These are phyloP conservation scores for Arabidopsis arenosa DNA, from an alignment of 345 rosid species.

Conservation along the genomic window DNA sequence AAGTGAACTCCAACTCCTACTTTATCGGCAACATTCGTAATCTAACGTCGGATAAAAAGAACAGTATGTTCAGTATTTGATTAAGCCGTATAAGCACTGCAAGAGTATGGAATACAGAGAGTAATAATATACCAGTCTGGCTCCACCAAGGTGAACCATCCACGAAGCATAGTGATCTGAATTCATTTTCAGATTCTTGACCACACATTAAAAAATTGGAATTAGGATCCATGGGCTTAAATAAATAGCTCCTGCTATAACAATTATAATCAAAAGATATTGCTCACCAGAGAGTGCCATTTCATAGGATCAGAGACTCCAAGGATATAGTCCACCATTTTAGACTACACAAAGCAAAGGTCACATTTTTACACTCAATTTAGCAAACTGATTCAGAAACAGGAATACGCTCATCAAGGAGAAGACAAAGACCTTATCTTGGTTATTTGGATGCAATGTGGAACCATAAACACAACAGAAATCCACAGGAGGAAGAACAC, in stretches of 20 bases:
- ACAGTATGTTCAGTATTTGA: slow-evolving; percentile 25
- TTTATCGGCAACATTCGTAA: slow-evolving; percentile 72
- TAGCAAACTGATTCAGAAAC: no score
- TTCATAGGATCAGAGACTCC: slow-evolving; percentile 84
- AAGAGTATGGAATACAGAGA: slow-evolving; percentile 22
- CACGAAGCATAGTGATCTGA: slow-evolving; percentile 83
- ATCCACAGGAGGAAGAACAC: slow-evolving; percentile 61
- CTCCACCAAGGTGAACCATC: slow-evolving; percentile 80
- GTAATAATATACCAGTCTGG: slow-evolving; percentile 66
- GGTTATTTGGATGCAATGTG: no score
- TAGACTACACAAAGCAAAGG: slow-evolving; percentile 53
- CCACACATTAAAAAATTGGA: not conserved
- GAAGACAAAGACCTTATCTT: no score
- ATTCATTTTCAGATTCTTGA: slow-evolving; percentile 81
- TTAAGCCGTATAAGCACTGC: not conserved
- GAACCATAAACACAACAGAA: no score
- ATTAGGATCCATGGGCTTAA: not conserved
- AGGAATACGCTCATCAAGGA: no score
- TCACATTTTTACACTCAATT: not conserved
- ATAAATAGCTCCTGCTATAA: not conserved
- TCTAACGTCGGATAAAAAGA: slow-evolving; percentile 43
- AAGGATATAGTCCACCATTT: slow-evolving; percentile 82
- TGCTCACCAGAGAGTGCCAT: slow-evolving; percentile 81
- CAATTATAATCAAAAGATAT: not conserved
- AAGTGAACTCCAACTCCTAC: slow-evolving; percentile 93